Evolutionary conservation across 2,329 filamentous ascomycete species (phyloP).

Genomic region (Torrubiellomyces zombiae): DNA sequence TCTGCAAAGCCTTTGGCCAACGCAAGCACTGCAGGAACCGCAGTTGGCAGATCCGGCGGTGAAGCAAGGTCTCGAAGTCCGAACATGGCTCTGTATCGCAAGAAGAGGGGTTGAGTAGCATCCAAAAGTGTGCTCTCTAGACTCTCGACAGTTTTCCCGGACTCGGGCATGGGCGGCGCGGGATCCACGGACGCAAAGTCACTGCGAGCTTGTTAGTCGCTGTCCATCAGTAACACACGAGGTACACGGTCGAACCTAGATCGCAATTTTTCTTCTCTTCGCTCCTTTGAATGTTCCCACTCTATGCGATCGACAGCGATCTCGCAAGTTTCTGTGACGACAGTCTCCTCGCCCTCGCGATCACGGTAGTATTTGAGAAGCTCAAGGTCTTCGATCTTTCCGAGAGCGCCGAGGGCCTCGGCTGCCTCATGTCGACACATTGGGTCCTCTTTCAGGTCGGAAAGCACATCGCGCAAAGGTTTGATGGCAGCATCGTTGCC

Average conservation of each 20-base stretch:
- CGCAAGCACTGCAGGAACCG: conserved; percentile 70
- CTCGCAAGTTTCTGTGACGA: conserved; percentile 90
- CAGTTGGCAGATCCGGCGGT: conserved; percentile 78
- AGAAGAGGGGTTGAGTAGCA: conserved; percentile 63
- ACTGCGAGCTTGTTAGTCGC: too few species aligned
- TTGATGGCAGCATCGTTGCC: conserved; percentile 59
- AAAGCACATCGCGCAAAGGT: conserved; percentile 56
- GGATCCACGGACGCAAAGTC: conserved; percentile 94
- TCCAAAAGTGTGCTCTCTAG: conserved; percentile 68
- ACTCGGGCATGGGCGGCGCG: conserved; percentile 68
- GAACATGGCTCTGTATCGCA: conserved; percentile 96
- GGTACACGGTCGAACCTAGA: conserved; percentile 50
- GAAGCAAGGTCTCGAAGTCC: conserved; percentile 87
- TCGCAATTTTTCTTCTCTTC: conserved; percentile 60
- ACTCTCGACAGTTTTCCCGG: conserved; percentile 51
- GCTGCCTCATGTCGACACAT: conserved; percentile 97
- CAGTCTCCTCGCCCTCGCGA: conserved; percentile 56
- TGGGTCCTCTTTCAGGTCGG: conserved; percentile 66
- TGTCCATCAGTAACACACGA: conserved; percentile 4
- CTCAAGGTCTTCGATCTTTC: conserved; percentile 55
- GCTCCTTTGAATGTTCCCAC: conserved; percentile 69
- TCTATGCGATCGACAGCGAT: conserved; percentile 87
- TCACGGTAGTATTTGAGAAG: conserved; percentile 61
- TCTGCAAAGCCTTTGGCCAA: conserved; percentile 76
- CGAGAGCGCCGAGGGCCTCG: conserved; percentile 81